Evolutionary conservation across 805 yeast genomes (phyloP).

Genomic region (Ogataea philodendri): DNA sequence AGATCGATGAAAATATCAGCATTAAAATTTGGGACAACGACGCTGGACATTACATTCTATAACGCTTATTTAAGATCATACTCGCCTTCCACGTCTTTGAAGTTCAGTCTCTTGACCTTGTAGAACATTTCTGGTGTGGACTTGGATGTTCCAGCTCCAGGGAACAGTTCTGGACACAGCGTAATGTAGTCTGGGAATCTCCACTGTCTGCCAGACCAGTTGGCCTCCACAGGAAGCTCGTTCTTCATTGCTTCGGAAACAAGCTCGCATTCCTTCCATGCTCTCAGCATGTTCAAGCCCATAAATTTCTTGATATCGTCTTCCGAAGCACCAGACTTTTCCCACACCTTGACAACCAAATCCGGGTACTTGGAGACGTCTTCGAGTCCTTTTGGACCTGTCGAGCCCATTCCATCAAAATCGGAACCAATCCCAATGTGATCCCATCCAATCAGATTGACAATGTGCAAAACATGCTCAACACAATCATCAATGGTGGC

Average conservation of each 20-base stretch:
- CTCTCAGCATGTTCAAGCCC: slow-evolving; percentile 46
- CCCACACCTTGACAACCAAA: slow-evolving; percentile 38
- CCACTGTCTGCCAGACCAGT: slow-evolving; percentile 10
- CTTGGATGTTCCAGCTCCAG: slow-evolving; percentile 3
- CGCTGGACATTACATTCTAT: slow-evolving; percentile 19
- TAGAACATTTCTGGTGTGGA: slow-evolving; percentile 4
- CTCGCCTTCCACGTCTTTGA: slow-evolving; percentile 3
- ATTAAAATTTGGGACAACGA: slow-evolving; percentile 24
- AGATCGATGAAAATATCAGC: slow-evolving; percentile 24
- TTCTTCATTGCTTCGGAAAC: slow-evolving; percentile 21
- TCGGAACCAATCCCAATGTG: slow-evolving; percentile 53
- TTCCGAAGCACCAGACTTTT: slow-evolving; percentile 38
- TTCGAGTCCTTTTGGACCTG: slow-evolving; percentile 47
- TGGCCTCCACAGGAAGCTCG: slow-evolving; percentile 8
- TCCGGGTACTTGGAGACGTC: slow-evolving; percentile 57
- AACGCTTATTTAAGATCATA: slow-evolving; percentile 4
- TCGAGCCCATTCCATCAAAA: slow-evolving; percentile 47
- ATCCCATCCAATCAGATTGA: slow-evolving; percentile 48
- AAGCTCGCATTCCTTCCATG: slow-evolving; percentile 43
- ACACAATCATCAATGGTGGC: slow-evolving; percentile 49
- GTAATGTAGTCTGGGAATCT: slow-evolving; percentile 9
- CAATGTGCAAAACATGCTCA: slow-evolving; percentile 43
- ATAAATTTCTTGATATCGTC: slow-evolving; percentile 42
- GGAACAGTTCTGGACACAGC: slow-evolving; percentile 9
- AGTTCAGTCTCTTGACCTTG: slow-evolving; percentile 5